Evolutionary conservation across 768 basidiomycete species (phyloP).

Genomic region (Lentinus tigrinus): DNA sequence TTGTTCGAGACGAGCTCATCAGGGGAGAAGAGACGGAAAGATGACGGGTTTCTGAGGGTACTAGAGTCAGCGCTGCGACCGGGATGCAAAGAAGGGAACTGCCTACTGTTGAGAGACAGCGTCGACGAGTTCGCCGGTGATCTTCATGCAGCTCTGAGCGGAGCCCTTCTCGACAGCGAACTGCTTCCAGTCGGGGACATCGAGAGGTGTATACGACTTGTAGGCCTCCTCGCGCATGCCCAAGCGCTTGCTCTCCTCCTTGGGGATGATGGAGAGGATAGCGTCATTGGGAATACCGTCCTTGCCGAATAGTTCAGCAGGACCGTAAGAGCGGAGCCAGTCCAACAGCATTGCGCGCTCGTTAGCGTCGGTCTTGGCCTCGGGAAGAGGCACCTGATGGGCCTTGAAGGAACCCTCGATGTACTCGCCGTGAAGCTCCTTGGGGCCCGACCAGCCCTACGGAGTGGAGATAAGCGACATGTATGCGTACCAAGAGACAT

Average conservation of each 20-base stretch:
- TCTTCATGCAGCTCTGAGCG: constrained; percentile 78
- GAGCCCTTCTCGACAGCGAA: constrained; percentile 51
- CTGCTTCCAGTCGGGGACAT: constrained; percentile 63
- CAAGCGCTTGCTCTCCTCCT: constrained; percentile 52
- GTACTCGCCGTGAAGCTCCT: constrained; percentile 60
- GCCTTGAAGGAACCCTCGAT: constrained; percentile 82
- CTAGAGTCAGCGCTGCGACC: neutral
- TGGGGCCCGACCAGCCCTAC: constrained; percentile 67
- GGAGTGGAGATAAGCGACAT: neutral
- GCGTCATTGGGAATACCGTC: constrained; percentile 52
- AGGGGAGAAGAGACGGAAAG: constrained; percentile 89
- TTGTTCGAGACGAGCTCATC: constrained; percentile 89
- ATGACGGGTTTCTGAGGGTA: constrained; percentile 58
- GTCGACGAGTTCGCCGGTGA: constrained; percentile 54
- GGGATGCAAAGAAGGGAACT: neutral
- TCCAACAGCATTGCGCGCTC: constrained; percentile 62
- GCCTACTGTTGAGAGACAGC: constrained; percentile 55
- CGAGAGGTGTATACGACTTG: constrained; percentile 57
- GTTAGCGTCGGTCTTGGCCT: constrained; percentile 58
- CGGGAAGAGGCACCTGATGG: constrained; percentile 87
- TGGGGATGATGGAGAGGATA: constrained; percentile 53
- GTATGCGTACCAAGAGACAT: neutral
- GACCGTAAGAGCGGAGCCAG: constrained; percentile 76
- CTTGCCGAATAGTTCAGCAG: constrained; percentile 61
- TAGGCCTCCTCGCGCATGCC: constrained; percentile 73